Conservation (phyloP, 148 eudicot genomes). For the Diospyros kaki region DNA sequence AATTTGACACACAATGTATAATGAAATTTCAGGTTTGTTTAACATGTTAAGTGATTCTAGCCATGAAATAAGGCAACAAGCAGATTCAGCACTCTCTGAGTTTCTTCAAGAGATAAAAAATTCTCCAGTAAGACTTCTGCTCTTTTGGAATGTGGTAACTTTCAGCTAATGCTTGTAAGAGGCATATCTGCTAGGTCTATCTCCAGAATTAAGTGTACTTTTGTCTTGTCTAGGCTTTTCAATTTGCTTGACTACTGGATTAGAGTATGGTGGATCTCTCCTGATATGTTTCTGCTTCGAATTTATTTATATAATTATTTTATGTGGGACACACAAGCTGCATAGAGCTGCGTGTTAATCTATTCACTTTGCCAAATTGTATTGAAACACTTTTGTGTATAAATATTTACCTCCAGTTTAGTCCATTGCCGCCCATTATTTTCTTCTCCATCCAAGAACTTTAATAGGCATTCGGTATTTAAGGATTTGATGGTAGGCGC, state of each 20-base stretch:
- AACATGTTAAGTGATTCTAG: conserved; percentile 96
- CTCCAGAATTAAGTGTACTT: neutral
- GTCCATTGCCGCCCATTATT: neutral
- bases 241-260: neutral
- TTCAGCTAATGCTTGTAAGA: neutral
- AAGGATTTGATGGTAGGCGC: conserved; percentile 1
- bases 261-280: neutral
- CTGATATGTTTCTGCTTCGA: neutral
- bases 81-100: conserved; percentile 95
- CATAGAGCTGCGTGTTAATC: neutral
- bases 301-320: neutral
- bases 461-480: neutral
- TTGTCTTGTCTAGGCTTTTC: neutral
- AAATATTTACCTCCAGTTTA: neutral
- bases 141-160: neutral
- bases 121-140: conserved; percentile 71
- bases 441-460: neutral
- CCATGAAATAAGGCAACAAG: conserved; percentile 98
- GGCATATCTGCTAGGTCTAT: neutral
- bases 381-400: neutral
- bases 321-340: neutral
- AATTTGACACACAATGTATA: conserved; percentile 7
- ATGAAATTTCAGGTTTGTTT: conserved; percentile 68
- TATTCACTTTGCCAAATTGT: neutral
- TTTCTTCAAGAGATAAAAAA: conserved; percentile 97